Base-by-base conservation (phyloP, 176 grass and related monocot genomes). In the Oryza officinalis region DNA sequence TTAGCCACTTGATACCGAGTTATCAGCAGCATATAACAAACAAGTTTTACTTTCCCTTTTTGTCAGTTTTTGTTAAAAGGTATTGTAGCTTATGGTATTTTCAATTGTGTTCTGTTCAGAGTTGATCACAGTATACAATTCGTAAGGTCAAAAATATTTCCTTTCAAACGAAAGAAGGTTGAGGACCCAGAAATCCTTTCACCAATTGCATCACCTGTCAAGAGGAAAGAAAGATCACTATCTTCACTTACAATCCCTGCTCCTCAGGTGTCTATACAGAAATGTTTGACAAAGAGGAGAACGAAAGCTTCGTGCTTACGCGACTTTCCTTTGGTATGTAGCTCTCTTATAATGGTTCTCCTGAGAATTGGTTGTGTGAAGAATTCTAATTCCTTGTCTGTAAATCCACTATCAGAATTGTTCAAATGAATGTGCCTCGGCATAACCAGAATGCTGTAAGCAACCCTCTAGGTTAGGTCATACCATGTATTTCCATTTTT, bases 181-280 rank as follows among this genome's bases (percentile, higher is more conserved):
- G 82, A 86, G 49, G 82, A 65, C 74, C 41, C 37, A 59, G 87
- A 94, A 92, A 61, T 80, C 72, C 78, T 81, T 43, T 73, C 73
- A 6, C 81, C 78, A 26, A 6, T 77, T 70, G 38, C 65, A 77
- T 86, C 71, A 63, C 90, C 85, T 88, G 28, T 85, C 45, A 92
- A 85, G 86, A 94, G 87, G 80, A 94, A 94, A 84, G 90, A 92
- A 88, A 83, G 83, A 75, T 94, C 93, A 38, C 80, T 94, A 69
- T 94, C 93, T 86, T 94, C 85, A 27, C 82, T 94, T 65, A 67
- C 90, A 32, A 73, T 78, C 32, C 86, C 71, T 82, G 74, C 82
- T 84, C 93, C 93, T 86, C 87, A 71, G 79, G 67, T 92, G 54
- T 87, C 84, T 80, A 46, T 85, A 59, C 93, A 92, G 72, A 88